These are phyloP conservation scores for Bipolaris zeicola DNA, from an alignment of 2,329 filamentous ascomycete species.

Conservation along the genomic window DNA sequence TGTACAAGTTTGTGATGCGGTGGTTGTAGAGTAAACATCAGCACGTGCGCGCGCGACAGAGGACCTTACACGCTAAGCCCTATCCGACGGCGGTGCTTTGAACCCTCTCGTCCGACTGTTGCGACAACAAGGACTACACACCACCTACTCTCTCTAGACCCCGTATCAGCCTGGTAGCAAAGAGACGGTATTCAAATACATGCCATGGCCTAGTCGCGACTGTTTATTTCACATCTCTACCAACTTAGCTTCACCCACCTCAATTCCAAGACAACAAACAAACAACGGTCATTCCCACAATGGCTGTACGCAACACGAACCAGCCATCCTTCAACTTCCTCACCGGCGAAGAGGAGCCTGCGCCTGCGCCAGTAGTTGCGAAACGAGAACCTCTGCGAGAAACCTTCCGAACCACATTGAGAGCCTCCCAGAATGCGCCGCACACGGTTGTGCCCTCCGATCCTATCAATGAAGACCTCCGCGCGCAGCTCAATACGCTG, in stretches of 20 bases:
- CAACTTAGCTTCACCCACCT: not conserved
- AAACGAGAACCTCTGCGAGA: conserved; percentile 50
- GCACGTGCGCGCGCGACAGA: conserved; percentile 12
- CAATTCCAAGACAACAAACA: not conserved
- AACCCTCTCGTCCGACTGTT: conserved; percentile 12
- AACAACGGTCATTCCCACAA: conserved; percentile 26
- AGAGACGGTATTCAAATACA: not conserved
- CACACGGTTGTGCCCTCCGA: conserved; percentile 49
- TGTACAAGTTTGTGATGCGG: not conserved
- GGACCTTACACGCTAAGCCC: conserved; percentile 19
- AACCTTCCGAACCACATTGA: conserved; percentile 48
- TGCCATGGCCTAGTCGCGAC: conserved; percentile 1
- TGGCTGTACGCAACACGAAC: conserved; percentile 44
- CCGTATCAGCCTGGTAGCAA: not conserved
- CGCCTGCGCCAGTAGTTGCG: conserved; percentile 35
- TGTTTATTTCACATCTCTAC: not conserved
- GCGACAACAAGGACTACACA: conserved; percentile 12
- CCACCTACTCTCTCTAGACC: not conserved
- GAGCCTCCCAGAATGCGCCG: conserved; percentile 50
- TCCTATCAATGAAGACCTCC: conserved; percentile 73
- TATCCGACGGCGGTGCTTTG: conserved; percentile 18
- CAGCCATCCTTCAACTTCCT: conserved; percentile 57
- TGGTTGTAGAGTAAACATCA: not conserved
- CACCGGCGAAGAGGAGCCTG: conserved; percentile 49
- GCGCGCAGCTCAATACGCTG: conserved; percentile 85